phyloP scores from a whole-genome alignment of 2,329 filamentous ascomycete species.

The Ophiostoma montium region DNA sequence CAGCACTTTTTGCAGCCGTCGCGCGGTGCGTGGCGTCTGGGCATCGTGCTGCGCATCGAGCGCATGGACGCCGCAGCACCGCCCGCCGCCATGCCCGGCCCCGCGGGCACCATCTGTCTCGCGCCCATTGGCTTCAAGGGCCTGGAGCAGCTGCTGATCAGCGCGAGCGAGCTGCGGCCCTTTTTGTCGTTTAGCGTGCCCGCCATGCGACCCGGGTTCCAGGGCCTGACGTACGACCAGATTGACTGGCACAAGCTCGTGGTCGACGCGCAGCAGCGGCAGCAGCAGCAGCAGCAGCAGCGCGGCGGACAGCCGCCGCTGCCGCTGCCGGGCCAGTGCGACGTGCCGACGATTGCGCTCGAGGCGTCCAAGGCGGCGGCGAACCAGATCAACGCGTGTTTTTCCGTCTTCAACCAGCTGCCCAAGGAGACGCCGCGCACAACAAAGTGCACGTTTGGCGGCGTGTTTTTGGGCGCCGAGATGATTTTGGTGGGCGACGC shows the following conservation, averaged over 20 bases:
- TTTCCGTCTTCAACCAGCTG: constrained; percentile 20
- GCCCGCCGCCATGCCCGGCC: constrained; percentile 8
- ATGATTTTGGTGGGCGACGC: constrained; percentile 21
- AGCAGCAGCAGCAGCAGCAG: constrained; percentile 9
- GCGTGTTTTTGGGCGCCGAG: constrained; percentile 24
- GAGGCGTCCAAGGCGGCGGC: constrained; percentile 25
- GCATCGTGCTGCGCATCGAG: constrained; percentile 17
- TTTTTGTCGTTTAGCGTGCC: constrained; percentile 26
- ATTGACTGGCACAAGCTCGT: constrained; percentile 19
- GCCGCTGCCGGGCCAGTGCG: background rate
- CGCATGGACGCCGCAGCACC: constrained; percentile 6
- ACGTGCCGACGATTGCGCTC: constrained; percentile 16
- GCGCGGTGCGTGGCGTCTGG: constrained; percentile 22
- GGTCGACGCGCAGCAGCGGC: constrained; percentile 11
- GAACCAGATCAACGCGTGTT: constrained; percentile 22
- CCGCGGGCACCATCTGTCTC: constrained; percentile 14
- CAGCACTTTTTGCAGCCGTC: constrained; percentile 19
- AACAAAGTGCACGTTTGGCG: constrained; percentile 14
- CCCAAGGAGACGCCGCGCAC: constrained; percentile 12
- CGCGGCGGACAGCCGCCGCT: constrained; percentile 8
- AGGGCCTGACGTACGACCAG: constrained; percentile 16
- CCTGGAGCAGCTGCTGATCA: constrained; percentile 13
- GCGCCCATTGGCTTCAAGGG: constrained; percentile 20
- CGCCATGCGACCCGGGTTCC: constrained; percentile 15
- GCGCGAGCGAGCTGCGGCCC: constrained; percentile 20